Evolutionary conservation across 441 rosid genomes (phyloP).

Genomic region (Pelargonium myrrhifolium): DNA sequence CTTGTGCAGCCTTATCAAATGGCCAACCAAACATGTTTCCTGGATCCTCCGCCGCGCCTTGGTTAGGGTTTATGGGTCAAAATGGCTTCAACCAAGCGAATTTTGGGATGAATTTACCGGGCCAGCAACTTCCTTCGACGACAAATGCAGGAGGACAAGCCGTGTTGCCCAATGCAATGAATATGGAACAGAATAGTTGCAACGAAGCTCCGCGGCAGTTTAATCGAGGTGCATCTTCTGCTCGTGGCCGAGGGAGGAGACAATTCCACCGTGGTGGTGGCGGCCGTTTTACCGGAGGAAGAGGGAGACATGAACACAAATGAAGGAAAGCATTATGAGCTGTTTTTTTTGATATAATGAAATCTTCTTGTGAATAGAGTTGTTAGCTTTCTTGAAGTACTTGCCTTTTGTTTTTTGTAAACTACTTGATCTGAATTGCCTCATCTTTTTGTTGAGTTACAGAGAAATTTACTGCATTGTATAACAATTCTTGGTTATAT

Average conservation of each 20-base stretch:
- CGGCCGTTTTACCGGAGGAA: conserved; percentile 29
- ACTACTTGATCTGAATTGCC: background rate
- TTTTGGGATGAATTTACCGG: conserved; percentile 36
- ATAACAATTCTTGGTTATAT: no score
- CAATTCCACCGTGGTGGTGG: conserved; percentile 32
- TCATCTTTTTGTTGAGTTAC: no score
- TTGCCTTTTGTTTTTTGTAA: background rate
- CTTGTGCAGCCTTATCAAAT: conserved; percentile 26
- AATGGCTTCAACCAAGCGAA: conserved; percentile 41
- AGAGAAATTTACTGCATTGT: no score
- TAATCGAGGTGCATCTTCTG: conserved; percentile 35
- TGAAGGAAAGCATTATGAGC: conserved; percentile 16
- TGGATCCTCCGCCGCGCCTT: conserved; percentile 35
- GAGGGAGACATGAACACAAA: conserved; percentile 24
- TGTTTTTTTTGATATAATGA: background rate
- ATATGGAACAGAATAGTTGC: conserved; percentile 18
- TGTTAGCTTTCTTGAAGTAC: background rate
- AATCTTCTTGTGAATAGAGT: background rate
- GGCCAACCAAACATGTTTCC: conserved; percentile 30
- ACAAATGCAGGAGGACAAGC: conserved; percentile 26
- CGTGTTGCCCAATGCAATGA: conserved; percentile 18
- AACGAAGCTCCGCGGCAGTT: conserved; percentile 41
- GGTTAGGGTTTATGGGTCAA: conserved; percentile 47
- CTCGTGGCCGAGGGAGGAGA: conserved; percentile 34
- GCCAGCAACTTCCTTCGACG: conserved; percentile 31